phyloP scores from a whole-genome alignment of 208 protist species.

The Wallacemonas sp. region DNA sequence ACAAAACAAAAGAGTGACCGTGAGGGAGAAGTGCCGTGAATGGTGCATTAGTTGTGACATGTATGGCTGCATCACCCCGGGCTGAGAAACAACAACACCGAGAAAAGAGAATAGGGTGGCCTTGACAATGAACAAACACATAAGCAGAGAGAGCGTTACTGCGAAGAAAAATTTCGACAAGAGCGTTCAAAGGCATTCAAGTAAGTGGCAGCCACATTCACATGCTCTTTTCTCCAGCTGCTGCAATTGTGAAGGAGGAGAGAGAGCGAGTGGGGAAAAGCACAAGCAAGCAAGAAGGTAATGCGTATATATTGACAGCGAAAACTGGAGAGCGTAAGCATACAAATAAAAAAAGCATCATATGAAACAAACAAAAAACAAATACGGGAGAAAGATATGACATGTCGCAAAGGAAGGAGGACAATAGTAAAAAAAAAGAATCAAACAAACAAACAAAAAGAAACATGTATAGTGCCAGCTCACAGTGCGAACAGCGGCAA shows the following conservation, averaged over 20 bases:
- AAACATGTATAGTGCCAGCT: background rate
- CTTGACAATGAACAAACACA: too few relatives aligned
- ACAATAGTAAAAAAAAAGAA: constrained; percentile 9
- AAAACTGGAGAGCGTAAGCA: too few relatives aligned
- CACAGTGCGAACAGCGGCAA: constrained; percentile 75
- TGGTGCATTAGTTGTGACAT: too few relatives aligned
- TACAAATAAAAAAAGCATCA: too few relatives aligned
- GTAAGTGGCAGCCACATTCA: too few relatives aligned
- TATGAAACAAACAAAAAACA: constrained; percentile 6
- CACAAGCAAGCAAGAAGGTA: background rate
- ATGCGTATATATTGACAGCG: too few relatives aligned
- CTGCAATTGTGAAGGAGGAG: background rate
- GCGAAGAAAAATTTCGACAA: background rate
- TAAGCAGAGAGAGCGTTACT: too few relatives aligned
- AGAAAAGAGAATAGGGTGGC: too few relatives aligned
- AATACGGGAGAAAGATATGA: background rate
- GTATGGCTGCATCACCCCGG: too few relatives aligned
- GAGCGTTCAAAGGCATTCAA: too few relatives aligned
- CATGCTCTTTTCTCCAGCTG: background rate
- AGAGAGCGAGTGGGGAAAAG: background rate
- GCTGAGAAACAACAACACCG: too few relatives aligned
- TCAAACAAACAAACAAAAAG: background rate
- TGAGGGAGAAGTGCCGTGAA: too few relatives aligned
- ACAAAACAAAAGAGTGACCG: constrained; percentile 21
- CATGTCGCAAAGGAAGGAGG: background rate